These are phyloP conservation scores for Fusarium staphyleae DNA, from an alignment of 2,329 filamentous ascomycete species.

Conservation along the genomic window DNA sequence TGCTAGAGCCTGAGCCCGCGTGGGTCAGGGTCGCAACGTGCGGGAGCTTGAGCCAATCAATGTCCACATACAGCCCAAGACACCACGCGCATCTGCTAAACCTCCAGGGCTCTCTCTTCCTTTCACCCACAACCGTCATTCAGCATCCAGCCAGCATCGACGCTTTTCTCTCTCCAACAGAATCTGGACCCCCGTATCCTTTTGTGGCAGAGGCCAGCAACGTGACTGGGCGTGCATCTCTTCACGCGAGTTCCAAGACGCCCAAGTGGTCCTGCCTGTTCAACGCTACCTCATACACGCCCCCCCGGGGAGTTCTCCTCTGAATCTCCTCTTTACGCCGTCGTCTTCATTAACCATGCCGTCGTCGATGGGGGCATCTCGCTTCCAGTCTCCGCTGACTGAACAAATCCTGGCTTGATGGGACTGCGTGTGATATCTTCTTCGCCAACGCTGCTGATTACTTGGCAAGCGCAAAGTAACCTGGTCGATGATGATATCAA, in stretches of 20 bases:
- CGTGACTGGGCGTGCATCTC: conserved; percentile 34
- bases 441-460: background rate
- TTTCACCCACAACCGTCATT: conserved; percentile 28
- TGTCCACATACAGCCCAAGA: conserved; percentile 26
- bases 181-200: conserved; percentile 19
- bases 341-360: conserved; percentile 16
- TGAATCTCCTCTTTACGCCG: conserved; percentile 5
- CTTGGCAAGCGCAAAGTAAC: conserved; percentile 1
- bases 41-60: conserved; percentile 27
- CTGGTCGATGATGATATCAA: background rate
- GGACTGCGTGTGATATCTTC: background rate
- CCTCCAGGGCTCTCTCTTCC: background rate
- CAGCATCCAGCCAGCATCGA: conserved; percentile 1
- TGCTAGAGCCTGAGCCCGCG: conserved; percentile 32
- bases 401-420: background rate
- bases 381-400: conserved; percentile 8
- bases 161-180: conserved; percentile 2
- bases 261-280: conserved; percentile 17
- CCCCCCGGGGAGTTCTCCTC: background rate
- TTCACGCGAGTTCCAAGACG: conserved; percentile 23
- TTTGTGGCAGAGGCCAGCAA: conserved; percentile 30
- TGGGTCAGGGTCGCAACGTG: conserved; percentile 29
- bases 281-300: conserved; percentile 25
- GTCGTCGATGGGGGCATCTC: background rate
- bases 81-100: conserved; percentile 23